These are phyloP conservation scores for Platanus orientalis DNA, from an alignment of 164 flowering plant genomes.

Conservation along the genomic window DNA sequence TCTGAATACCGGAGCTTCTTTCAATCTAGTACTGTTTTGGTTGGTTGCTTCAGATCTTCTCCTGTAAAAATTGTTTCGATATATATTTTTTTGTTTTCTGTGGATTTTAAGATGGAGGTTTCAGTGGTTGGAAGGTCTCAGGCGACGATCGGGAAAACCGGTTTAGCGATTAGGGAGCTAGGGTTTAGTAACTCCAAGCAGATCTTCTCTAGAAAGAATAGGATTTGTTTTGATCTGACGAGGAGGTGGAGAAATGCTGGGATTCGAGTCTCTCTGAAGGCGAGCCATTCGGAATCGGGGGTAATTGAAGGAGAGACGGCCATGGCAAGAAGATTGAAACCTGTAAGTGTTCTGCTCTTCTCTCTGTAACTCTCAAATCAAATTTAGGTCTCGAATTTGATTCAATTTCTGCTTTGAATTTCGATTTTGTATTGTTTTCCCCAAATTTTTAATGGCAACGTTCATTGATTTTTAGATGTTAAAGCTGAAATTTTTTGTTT, in stretches of 20 bases:
- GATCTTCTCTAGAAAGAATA: constrained; percentile 10
- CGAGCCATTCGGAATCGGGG: constrained; percentile 26
- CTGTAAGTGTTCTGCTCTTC: constrained; percentile 25
- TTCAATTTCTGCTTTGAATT: background rate
- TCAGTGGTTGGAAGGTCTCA: constrained; percentile 52
- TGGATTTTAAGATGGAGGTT: constrained; percentile 39
- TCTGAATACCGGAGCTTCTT: too few relatives aligned
- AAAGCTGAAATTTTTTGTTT: background rate
- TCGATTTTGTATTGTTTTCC: background rate
- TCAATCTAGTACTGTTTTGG: too few relatives aligned
- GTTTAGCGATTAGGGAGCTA: constrained; percentile 18
- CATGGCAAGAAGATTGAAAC: constrained; percentile 13
- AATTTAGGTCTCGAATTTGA: background rate
- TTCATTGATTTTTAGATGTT: too few relatives aligned
- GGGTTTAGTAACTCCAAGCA: constrained; percentile 20
- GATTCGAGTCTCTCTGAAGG: constrained; percentile 28
- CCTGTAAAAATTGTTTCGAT: too few relatives aligned
- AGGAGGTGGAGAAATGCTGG: constrained; percentile 24
- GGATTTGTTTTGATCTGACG: constrained; percentile 22
- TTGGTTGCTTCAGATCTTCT: too few relatives aligned
- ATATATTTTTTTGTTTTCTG: background rate
- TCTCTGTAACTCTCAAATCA: background rate
- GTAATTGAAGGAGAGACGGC: constrained; percentile 4
- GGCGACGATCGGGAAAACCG: constrained; percentile 20
- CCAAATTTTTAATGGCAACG: too few relatives aligned